Percentiles rank a stretch among this genome's conserved stretches.
phyloP scores from a whole-genome alignment of 345 rosid species.

The Eutrema heterophyllum region DNA sequence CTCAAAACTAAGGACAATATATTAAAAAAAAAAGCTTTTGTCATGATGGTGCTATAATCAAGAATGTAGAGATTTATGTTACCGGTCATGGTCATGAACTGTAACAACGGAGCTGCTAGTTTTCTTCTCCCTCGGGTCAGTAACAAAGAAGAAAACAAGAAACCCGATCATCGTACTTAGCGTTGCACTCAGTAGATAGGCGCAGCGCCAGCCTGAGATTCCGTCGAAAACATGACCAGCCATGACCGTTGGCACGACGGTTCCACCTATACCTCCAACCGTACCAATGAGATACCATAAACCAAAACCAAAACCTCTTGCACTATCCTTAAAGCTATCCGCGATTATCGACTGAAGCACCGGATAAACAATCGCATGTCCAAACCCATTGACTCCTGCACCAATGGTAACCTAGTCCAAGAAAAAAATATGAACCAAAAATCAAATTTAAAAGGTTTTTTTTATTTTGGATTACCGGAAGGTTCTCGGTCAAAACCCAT shows the following conservation, averaged over 20 bases:
- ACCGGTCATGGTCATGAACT: constrained; percentile 17
- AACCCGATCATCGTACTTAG: constrained; percentile 60
- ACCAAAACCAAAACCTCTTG: constrained; percentile 86
- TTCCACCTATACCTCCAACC: constrained; percentile 83
- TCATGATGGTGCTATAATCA: not conserved
- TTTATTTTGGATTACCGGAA: no score
- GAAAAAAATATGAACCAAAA: not conserved
- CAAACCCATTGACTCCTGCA: constrained; percentile 83
- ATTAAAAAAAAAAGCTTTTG: not conserved
- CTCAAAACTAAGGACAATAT: not conserved
- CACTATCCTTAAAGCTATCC: constrained; percentile 74
- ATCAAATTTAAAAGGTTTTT: no score
- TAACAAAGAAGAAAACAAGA: constrained; percentile 64
- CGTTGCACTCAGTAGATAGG: constrained; percentile 79
- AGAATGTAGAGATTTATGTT: not conserved
- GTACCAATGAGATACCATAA: constrained; percentile 69
- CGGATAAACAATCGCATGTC: constrained; percentile 87
- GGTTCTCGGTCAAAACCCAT: no score
- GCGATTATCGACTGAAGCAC: constrained; percentile 92
- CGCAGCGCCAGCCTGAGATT: constrained; percentile 82
- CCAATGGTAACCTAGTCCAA: constrained; percentile 55
- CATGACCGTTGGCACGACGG: constrained; percentile 82
- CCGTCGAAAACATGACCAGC: constrained; percentile 67
- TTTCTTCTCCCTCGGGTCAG: constrained; percentile 45
- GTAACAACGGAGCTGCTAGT: not conserved